phyloP scores from a whole-genome alignment of 129 eudicot species.

The Saposhnikovia divaricata region DNA sequence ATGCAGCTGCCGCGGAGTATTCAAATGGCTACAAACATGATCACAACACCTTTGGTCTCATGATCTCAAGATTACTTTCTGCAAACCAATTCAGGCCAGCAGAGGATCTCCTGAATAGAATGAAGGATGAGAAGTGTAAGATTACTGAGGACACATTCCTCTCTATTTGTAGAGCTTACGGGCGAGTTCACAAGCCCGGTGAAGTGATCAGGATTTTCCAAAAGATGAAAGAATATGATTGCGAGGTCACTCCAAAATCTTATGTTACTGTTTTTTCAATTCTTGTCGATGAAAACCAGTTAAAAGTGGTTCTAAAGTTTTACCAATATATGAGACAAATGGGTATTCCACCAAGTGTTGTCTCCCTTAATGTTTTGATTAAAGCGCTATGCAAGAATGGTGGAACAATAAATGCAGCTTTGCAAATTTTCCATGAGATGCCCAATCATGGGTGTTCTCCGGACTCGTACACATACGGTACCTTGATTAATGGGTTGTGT shows the following conservation, averaged over 20 bases:
- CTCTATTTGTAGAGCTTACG: slow-evolving; percentile 62
- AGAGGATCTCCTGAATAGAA: slow-evolving; percentile 58
- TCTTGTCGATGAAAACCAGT: slow-evolving; percentile 76
- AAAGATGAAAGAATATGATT: slow-evolving; percentile 57
- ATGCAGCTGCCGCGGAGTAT: slow-evolving; percentile 76
- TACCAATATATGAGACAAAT: slow-evolving; percentile 62
- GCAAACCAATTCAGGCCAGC: slow-evolving; percentile 61
- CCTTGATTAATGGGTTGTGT: slow-evolving; percentile 75
- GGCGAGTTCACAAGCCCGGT: slow-evolving; percentile 75
- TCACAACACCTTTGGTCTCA: slow-evolving; percentile 53
- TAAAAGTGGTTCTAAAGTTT: slow-evolving; percentile 57
- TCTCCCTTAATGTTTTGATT: slow-evolving; percentile 76
- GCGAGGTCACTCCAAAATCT: slow-evolving; percentile 47
- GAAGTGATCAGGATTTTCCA: slow-evolving; percentile 65
- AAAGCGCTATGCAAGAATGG: slow-evolving; percentile 73
- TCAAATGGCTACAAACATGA: slow-evolving; percentile 71
- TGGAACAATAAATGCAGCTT: slow-evolving; percentile 61
- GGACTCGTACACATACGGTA: slow-evolving; percentile 79
- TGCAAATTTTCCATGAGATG: slow-evolving; percentile 74
- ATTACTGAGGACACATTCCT: slow-evolving; percentile 59
- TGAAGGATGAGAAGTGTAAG: slow-evolving; percentile 60
- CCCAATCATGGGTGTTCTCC: slow-evolving; percentile 67
- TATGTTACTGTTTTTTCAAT: slow-evolving; percentile 62
- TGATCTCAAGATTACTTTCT: slow-evolving; percentile 53
- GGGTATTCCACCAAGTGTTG: slow-evolving; percentile 62